phyloP scores from a whole-genome alignment of 139 green algal genomes.

The Pleodorina starrii region DNA sequence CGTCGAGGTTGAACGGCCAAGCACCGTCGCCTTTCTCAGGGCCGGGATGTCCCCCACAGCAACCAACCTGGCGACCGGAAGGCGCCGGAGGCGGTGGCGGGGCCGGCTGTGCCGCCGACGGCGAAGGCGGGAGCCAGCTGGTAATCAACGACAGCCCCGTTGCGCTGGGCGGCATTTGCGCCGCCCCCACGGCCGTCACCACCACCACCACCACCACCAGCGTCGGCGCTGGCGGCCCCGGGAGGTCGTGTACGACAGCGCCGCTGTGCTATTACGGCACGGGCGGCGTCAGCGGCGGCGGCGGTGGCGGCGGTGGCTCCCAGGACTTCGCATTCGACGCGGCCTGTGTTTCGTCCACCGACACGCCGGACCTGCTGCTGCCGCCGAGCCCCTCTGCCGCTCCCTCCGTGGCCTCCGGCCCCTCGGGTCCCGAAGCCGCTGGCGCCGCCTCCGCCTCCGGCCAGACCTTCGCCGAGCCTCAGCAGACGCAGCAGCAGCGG shows the following conservation, averaged over 20 bases:
- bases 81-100: not conserved
- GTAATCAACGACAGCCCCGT: constrained; percentile 9
- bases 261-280: no score
- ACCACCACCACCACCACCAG: not conserved
- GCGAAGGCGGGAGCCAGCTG: not conserved
- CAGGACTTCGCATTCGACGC: constrained; percentile 25
- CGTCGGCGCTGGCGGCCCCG: not conserved
- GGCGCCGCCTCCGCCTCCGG: not conserved
- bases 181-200: not conserved
- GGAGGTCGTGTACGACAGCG: no score
- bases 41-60: no score
- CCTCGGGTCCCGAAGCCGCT: no score
- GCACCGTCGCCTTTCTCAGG: no score
- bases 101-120: not conserved
- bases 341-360: not conserved
- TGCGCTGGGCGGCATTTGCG: constrained; percentile 24
- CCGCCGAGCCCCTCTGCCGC: not conserved
- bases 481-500: not conserved
- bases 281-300: not conserved
- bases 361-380: constrained; percentile 16
- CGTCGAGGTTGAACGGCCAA: no score
- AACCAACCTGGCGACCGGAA: no score
- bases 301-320: not conserved
- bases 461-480: no score
- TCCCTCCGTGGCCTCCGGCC: not conserved